A percentile compares a stretch with the other conserved stretches of the same genome.
phyloP scores from a whole-genome alignment of 1,284 basidiomycete species.

The Takashimella tepidaria region DNA sequence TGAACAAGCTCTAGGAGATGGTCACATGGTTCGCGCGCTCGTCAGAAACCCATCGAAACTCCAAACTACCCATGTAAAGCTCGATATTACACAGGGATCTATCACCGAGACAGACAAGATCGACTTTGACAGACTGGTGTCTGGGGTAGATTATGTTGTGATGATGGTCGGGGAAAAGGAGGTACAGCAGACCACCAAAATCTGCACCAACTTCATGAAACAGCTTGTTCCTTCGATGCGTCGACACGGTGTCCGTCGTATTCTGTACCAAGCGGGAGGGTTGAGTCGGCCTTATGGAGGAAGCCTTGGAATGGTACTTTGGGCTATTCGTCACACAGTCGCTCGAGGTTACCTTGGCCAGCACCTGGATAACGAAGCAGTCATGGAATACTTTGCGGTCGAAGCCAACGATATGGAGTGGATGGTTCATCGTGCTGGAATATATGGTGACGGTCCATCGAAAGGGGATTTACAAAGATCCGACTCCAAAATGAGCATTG shows the following conservation, averaged over 20 bases:
- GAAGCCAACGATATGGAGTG: conserved; percentile 20
- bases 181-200: conserved; percentile 6
- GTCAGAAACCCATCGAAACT: conserved; percentile 17
- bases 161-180: conserved; percentile 18
- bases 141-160: conserved; percentile 17
- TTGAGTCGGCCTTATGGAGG: conserved; percentile 12
- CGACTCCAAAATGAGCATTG: conserved; percentile 9
- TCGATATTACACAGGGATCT: conserved; percentile 16
- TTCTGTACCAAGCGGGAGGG: conserved; percentile 21
- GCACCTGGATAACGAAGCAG: conserved; percentile 22
- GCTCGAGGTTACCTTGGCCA: conserved; percentile 16
- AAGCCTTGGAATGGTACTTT: conserved; percentile 8
- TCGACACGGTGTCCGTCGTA: conserved; percentile 10
- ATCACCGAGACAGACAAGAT: conserved; percentile 10
- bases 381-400: conserved; percentile 20
- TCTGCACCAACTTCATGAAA: conserved; percentile 11
- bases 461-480: conserved; percentile 16
- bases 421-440: conserved; percentile 21
- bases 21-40: conserved; percentile 18
- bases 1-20: conserved; percentile 10
- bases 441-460: conserved; percentile 12
- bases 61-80: neutral
- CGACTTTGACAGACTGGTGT: conserved; percentile 13
- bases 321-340: conserved; percentile 15
- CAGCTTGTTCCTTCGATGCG: conserved; percentile 21